phyloP scores from a whole-genome alignment of 805 yeast genomes.

The Kluyveromyces wickerhamii region DNA sequence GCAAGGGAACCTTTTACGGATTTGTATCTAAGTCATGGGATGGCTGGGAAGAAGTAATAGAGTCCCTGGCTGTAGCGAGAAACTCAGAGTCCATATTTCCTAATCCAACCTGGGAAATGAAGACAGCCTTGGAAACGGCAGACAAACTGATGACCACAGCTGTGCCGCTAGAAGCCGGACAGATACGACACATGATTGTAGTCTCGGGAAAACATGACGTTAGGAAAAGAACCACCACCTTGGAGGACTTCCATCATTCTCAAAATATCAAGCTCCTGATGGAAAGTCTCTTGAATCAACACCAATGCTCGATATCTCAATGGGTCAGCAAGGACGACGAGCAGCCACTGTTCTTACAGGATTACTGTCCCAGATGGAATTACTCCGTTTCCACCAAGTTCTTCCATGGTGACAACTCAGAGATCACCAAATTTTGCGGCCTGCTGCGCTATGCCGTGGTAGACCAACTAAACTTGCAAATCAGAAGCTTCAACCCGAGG shows the following conservation, averaged over 20 bases:
- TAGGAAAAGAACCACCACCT: background rate
- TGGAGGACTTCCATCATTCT: constrained; percentile 4
- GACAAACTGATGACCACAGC: constrained; percentile 16
- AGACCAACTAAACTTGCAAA: background rate
- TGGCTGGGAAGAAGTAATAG: constrained; percentile 40
- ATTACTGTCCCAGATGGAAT: background rate
- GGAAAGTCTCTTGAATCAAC: constrained; percentile 1
- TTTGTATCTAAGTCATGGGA: constrained; percentile 38
- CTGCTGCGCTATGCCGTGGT: background rate
- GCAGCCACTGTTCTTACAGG: background rate
- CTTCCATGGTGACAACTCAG: constrained; percentile 4
- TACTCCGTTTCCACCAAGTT: background rate
- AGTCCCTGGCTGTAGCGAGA: constrained; percentile 28
- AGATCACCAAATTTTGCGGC: background rate
- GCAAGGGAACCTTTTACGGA: constrained; percentile 40
- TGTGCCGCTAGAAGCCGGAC: constrained; percentile 7
- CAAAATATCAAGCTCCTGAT: background rate
- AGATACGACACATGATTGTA: constrained; percentile 6
- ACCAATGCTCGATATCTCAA: background rate
- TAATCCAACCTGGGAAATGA: constrained; percentile 12
- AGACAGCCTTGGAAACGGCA: constrained; percentile 19
- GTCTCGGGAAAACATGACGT: constrained; percentile 7
- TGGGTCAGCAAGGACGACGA: constrained; percentile 1
- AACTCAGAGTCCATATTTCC: constrained; percentile 11
- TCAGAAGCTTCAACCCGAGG: constrained; percentile 3